Base-by-base conservation (phyloP, 2,329 filamentous ascomycete genomes). In the Ascochyta pisi region DNA sequence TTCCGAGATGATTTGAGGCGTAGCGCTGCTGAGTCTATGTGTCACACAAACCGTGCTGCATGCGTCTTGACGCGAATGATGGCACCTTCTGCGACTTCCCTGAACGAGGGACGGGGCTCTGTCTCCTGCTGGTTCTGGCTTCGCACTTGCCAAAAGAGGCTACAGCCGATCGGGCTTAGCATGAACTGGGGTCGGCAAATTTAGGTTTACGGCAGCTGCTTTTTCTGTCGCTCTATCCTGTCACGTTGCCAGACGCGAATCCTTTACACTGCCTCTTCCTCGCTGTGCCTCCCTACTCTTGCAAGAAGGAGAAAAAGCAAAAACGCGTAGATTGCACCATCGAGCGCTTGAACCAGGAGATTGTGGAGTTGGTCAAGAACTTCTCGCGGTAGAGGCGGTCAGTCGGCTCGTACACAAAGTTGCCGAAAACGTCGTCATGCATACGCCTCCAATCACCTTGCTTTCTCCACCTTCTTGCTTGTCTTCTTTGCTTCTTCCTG, bases 401-500 rank as follows among this genome's bases (percentile, higher is more conserved):
- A 60, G 53, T 55, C 53, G 54, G 53, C 58, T 57, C 64, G 63
- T 47, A 65, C 69, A 67, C 50, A 34, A 44, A n/a, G 22, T 49
- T 54, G 50, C 70, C 71, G 44, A 65, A 74, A 69, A 34, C 64
- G 65, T 62, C 68, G 57, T 43, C 58, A 12, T 73, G 71, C 71
- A 74, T 65, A 55, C 66, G 70, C 69, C 70, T 40, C 60, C 57
- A 56, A 43, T 55, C 66, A 64, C 65, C 59, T 63, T 66, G 65
- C 62, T 57, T 60, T 60, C 60, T 62, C 60, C 63, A 41, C 59
- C 39, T 50, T 51, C 49, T 35, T 57, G 54, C 59, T 49, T 57
- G 56, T 60, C 62, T 66, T 63, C 57, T 64, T 63, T 61, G 50
- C 59, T 62, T 58, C 57, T 63, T 55, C 57, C 41, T 49, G 44